A percentile compares a stretch with the other conserved stretches of the same genome.
Evolutionary conservation across 768 basidiomycete genomes (phyloP).

Genomic region (Astraeus odoratus): DNA sequence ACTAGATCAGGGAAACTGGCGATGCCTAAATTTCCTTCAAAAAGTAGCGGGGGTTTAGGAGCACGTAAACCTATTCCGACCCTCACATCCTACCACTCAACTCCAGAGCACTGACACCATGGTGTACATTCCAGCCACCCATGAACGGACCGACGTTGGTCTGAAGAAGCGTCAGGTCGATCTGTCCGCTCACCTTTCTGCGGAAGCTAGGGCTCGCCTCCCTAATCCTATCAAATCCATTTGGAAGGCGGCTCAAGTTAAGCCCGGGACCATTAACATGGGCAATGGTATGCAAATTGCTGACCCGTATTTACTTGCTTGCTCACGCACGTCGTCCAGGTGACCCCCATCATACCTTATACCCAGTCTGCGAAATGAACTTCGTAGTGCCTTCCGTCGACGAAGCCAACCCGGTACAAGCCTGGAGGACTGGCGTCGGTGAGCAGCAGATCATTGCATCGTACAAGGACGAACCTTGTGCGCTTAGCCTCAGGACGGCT

Average conservation of each 20-base stretch:
- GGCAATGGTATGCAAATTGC: constrained; percentile 24
- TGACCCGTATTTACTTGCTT: not conserved
- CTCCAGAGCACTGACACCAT: constrained; percentile 9
- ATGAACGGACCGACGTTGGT: constrained; percentile 9
- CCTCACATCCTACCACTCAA: not conserved
- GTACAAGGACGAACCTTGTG: constrained; percentile 22
- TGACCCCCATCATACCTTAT: constrained; percentile 28
- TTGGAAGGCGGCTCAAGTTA: constrained; percentile 30
- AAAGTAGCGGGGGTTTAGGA: constrained; percentile 5
- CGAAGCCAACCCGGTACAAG: constrained; percentile 22
- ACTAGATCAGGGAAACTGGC: not conserved
- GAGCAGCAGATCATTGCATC: constrained; percentile 23
- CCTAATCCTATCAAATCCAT: constrained; percentile 33
- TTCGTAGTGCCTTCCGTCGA: constrained; percentile 28
- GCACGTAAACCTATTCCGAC: not conserved
- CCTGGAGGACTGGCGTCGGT: constrained; percentile 23
- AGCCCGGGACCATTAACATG: constrained; percentile 31
- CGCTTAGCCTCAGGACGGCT: constrained; percentile 26
- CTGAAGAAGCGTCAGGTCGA: constrained; percentile 24
- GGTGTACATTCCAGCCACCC: constrained; percentile 19
- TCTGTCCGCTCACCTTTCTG: constrained; percentile 28
- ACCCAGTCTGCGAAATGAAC: constrained; percentile 29
- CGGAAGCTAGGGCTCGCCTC: constrained; percentile 27
- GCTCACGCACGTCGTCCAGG: constrained; percentile 11
- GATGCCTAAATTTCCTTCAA: constrained; percentile 4